These are phyloP conservation scores for Laburnicola sp. DNA, from an alignment of 2,329 filamentous ascomycete genomes.

Conservation along the genomic window DNA sequence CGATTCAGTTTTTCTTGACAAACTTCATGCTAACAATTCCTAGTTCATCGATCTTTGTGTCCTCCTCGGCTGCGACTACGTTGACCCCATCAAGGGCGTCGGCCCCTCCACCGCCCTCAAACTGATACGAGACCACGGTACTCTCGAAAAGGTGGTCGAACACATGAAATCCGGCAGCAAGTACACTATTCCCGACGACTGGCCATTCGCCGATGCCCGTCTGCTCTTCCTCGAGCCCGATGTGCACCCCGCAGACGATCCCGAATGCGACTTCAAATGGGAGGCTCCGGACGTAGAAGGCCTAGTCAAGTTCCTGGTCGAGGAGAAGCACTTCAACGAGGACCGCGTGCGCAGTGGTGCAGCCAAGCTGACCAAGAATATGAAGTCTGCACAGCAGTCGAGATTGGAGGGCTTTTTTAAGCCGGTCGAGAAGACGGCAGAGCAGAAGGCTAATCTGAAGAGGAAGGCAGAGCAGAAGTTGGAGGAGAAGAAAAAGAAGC, in stretches of 20 bases:
- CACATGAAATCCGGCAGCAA: conserved; percentile 77
- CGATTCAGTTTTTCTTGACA: conserved; percentile 11
- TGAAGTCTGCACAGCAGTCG: conserved; percentile 88
- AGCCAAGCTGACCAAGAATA: conserved; percentile 79
- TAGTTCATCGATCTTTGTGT: conserved; percentile 98
- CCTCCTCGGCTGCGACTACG: conserved; percentile 94
- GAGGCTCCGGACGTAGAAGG: conserved; percentile 89
- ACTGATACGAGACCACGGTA: conserved; percentile 88
- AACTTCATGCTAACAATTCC: conserved; percentile 2
- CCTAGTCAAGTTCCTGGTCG: conserved; percentile 84
- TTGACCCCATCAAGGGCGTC: conserved; percentile 93
- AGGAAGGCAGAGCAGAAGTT: conserved; percentile 91
- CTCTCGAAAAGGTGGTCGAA: conserved; percentile 84
- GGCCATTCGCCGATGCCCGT: conserved; percentile 91
- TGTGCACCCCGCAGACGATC: conserved; percentile 78
- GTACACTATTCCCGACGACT: conserved; percentile 88
- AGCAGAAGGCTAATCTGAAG: conserved; percentile 82
- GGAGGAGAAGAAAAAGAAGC: conserved; percentile 91
- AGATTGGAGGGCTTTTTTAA: conserved; percentile 97
- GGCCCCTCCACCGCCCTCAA: conserved; percentile 91
- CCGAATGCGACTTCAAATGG: conserved; percentile 97
- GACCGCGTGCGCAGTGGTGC: conserved; percentile 84
- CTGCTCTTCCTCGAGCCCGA: conserved; percentile 91
- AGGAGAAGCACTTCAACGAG: conserved; percentile 95
- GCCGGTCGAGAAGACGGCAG: conserved; percentile 82